Conservation (phyloP, 805 yeast species). For the Cyberlindnera lachancei region DNA sequence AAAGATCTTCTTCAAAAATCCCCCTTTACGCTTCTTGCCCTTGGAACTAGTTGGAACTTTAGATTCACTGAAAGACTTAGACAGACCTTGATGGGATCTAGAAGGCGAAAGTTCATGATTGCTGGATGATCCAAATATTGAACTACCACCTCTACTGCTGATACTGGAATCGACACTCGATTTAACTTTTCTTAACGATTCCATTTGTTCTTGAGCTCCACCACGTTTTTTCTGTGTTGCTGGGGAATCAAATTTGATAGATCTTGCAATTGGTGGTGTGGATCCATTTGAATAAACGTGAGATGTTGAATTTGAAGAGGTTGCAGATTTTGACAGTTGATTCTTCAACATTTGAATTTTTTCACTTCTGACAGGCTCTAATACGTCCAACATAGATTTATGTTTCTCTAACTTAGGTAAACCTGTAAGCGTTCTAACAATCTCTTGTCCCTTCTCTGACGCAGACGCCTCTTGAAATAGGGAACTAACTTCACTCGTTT, state of each 20-base stretch:
- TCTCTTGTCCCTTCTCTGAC: constrained; percentile 27
- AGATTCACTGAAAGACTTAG: constrained; percentile 12
- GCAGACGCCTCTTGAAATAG: constrained; percentile 26
- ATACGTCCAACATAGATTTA: constrained; percentile 22
- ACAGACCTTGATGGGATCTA: constrained; percentile 9
- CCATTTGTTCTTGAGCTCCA: background rate
- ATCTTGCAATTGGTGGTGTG: background rate
- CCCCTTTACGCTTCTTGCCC: constrained; percentile 5
- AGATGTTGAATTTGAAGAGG: too few species aligned
- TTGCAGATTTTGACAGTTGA: constrained; percentile 5
- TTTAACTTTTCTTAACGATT: constrained; percentile 5
- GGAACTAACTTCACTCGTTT: constrained; percentile 13
- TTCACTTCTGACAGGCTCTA: constrained; percentile 4
- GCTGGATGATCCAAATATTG: too few species aligned
- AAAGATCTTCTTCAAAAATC: constrained; percentile 8
- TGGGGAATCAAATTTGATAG: constrained; percentile 1
- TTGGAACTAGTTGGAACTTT: constrained; percentile 1
- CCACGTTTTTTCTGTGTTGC: too few species aligned
- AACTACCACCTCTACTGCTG: too few species aligned
- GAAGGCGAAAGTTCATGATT: constrained; percentile 4
- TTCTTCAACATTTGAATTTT: constrained; percentile 2
- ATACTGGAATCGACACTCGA: constrained; percentile 6
- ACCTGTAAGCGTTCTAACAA: constrained; percentile 36
- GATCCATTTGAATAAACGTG: too few species aligned
- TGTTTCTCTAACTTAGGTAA: constrained; percentile 17